Evolutionary conservation across 208 protist genomes (phyloP), one percentile per base, ranked within the genome.

Genomic region (Naegleria gruberi): DNA sequence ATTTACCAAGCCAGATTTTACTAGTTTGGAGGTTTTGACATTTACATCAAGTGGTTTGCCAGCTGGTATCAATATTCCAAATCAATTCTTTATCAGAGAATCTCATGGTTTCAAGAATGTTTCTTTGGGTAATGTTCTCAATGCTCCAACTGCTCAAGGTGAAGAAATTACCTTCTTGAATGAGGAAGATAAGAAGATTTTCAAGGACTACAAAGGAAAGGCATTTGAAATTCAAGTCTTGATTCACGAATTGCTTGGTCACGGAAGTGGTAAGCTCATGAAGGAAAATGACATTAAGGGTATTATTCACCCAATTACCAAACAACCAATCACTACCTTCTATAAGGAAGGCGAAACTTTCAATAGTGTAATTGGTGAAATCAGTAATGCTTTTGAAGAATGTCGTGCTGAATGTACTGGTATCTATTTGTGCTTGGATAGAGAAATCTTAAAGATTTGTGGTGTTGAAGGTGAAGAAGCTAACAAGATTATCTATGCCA

Each of bases 51-150:
- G 93, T 73, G 96, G 97, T 91, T 94, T 98, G 45, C 97, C 97
- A 19, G 91, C 95, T 15, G 96, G 96, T 74, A 98, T 98, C 90
- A 94, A 95, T 93, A 97, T 98, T 89, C 96, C 96, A 41, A 97
- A 97, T 94, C 97, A 97, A 91, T 95, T 97, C 90, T 95, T 97
- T 91, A 94, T 98, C 37, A 94, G 96, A 55, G 94, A 97, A 74
- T 91, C 94, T 40, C 82, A 95, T 41, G 97, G 97, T 83, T 98
- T 98, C 93, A 98, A 98, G 94, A 98, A 98, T 88, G 97, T 98
- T 37, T 96, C 94, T 89, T 92, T 98, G 43, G 92, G 94, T 42
- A 98, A 98, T 91, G 96, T 97, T 30, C 93, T 97, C 23, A 92
- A 89, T 40, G 94, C 94, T 34, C 89, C 93, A 45, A 95, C 93